These are phyloP conservation scores for Aspergillus melleus DNA, from an alignment of 2,329 filamentous ascomycete species.

Conservation along the genomic window DNA sequence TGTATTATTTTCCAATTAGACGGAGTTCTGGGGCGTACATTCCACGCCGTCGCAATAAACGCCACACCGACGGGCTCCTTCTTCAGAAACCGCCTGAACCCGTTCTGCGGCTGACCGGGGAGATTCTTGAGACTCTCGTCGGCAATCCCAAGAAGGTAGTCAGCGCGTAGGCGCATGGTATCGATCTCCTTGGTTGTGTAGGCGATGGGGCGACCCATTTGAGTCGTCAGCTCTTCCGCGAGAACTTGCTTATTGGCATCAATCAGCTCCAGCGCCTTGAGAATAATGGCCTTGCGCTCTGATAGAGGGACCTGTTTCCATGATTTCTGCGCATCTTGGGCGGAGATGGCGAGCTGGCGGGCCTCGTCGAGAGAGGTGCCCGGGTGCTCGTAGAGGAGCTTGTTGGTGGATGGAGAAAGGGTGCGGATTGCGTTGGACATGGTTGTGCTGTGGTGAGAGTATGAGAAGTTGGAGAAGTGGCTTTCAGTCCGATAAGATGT, in stretches of 20 bases:
- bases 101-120: conserved; percentile 76
- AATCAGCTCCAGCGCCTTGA: conserved; percentile 72
- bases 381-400: conserved; percentile 75
- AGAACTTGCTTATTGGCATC: conserved; percentile 71
- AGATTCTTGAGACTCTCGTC: conserved; percentile 75
- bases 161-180: conserved; percentile 77
- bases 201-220: conserved; percentile 88
- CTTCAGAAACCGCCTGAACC: conserved; percentile 83
- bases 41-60: conserved; percentile 88
- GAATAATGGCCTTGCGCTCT: conserved; percentile 76
- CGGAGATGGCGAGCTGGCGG: conserved; percentile 22
- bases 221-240: conserved; percentile 76
- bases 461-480: background rate
- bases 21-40: conserved; percentile 58
- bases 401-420: conserved; percentile 84
- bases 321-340: conserved; percentile 34
- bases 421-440: conserved; percentile 51
- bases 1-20: background rate
- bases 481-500: background rate
- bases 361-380: conserved; percentile 52
- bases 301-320: conserved; percentile 71
- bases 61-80: conserved; percentile 84
- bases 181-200: conserved; percentile 79
- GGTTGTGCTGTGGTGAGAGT: background rate
- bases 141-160: conserved; percentile 81